Evolutionary conservation across 129 eudicot species (phyloP), one percentile per base, ranked within the genome.

Genomic region (Tagetes patula): DNA sequence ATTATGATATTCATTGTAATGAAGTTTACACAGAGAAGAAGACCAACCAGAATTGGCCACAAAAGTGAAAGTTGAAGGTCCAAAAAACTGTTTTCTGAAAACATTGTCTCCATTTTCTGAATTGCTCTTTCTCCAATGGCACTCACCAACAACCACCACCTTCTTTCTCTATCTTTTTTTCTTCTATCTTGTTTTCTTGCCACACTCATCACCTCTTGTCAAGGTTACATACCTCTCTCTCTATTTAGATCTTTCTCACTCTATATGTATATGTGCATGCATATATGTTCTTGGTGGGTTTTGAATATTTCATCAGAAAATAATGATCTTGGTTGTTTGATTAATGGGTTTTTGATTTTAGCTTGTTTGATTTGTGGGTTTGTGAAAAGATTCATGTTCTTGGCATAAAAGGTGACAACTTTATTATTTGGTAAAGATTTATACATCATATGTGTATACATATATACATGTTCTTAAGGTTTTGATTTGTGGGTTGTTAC

Each of bases 21-120:
- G 65, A 60, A 75, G 33, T 8, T 68, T 76, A 67, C 78, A 76
- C 86, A 81, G 68, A 84, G 88, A 81, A 79, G 73, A 81, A 87
- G 85, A 80, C 93, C 88, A 89, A 87, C 79, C 86, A 85, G 80
- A 71, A 66, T 75, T 5, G 84, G 87, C 87, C 88, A 83, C 82
- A 62, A 63, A 41, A 60, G 61, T 42, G 45, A 74, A 59, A 58
- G 31, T 55, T 69, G 73, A 82, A 72, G 58, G 70, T 68, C 34
- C 10, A 72, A 59, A 59, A 58, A 34, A 48, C 43, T 53, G 53
- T n/a, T 12, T 64, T 41, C 84, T 45, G 72, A 43, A 41, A 5
- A 45, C 46, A 61, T 66, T 74, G 78, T 75, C 84, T 64, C 68
- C 64, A 53, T 68, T 74, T 39, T 61, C 70, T 53, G 10, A 10